phyloP scores from a whole-genome alignment of 2,329 filamentous ascomycete species.

The Ascochyta clinopodiicola region DNA sequence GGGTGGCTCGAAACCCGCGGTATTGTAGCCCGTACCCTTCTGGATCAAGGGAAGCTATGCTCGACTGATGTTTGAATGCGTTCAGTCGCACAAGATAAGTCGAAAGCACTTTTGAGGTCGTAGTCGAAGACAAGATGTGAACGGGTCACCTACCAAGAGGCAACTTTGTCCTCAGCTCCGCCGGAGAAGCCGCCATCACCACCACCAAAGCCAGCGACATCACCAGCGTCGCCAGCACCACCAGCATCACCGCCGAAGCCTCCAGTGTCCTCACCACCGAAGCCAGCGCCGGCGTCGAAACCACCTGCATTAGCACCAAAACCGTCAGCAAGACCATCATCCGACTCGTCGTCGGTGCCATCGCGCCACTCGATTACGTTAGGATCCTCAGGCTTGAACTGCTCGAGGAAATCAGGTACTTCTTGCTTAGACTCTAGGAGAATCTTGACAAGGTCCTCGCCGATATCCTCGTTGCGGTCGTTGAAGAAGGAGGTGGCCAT shows the following conservation, averaged over 20 bases:
- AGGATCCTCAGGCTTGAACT: constrained; percentile 65
- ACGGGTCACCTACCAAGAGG: constrained; percentile 32
- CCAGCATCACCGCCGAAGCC: constrained; percentile 21
- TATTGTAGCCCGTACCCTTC: not conserved
- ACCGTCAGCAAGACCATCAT: constrained; percentile 28
- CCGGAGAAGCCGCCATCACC: constrained; percentile 23
- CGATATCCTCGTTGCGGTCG: constrained; percentile 76
- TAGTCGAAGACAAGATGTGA: not conserved
- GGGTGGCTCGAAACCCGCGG: constrained; percentile 3
- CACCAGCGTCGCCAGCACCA: constrained; percentile 8
- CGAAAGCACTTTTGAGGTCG: constrained; percentile 1
- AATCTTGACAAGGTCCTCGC: constrained; percentile 76
- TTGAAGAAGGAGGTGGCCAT: constrained; percentile 90
- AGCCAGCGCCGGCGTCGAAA: constrained; percentile 16
- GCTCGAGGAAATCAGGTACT: constrained; percentile 81
- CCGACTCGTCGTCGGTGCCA: constrained; percentile 51
- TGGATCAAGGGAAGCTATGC: not conserved
- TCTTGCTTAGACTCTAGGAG: constrained; percentile 79
- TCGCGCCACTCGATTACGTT: constrained; percentile 61
- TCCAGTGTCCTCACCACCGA: constrained; percentile 15
- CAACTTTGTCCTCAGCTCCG: constrained; percentile 33
- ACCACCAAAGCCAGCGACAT: not conserved
- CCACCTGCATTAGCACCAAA: constrained; percentile 20
- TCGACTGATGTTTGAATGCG: not conserved
- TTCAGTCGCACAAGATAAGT: not conserved